These are phyloP conservation scores for Penicillium mononematosum DNA, from an alignment of 495 filamentous ascomycete genomes.

Conservation along the genomic window DNA sequence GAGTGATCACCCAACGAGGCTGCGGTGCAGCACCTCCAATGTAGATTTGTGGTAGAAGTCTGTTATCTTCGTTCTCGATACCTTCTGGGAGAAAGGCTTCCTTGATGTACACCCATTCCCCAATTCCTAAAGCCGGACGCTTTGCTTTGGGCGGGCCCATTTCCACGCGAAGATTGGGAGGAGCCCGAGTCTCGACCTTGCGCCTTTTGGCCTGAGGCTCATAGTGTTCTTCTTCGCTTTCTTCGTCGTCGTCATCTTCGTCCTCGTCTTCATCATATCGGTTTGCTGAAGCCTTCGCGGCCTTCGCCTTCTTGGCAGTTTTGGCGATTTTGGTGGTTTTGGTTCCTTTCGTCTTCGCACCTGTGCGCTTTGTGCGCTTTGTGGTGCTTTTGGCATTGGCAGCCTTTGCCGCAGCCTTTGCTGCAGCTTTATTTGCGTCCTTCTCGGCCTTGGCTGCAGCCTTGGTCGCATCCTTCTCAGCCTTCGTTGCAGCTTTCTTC, in stretches of 20 bases:
- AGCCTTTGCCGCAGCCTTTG: background rate
- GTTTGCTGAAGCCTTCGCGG: background rate
- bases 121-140: background rate
- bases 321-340: background rate
- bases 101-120: background rate
- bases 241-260: background rate
- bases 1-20: slow-evolving; percentile 8
- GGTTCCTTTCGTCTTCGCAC: background rate
- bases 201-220: background rate
- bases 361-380: background rate
- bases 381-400: background rate
- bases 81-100: background rate
- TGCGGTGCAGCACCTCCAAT: slow-evolving; percentile 4
- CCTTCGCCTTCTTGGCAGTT: background rate
- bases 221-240: background rate
- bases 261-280: background rate
- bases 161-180: background rate
- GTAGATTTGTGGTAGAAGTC: background rate
- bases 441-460: background rate
- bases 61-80: background rate
- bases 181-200: background rate
- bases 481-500: background rate
- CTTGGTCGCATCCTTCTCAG: background rate
- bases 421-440: no score
- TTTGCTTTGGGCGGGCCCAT: background rate